Evolutionary conservation across 2,329 filamentous ascomycete species (phyloP), one percentile per base, ranked within the genome.

Genomic region (Beauveria brongniartii): DNA sequence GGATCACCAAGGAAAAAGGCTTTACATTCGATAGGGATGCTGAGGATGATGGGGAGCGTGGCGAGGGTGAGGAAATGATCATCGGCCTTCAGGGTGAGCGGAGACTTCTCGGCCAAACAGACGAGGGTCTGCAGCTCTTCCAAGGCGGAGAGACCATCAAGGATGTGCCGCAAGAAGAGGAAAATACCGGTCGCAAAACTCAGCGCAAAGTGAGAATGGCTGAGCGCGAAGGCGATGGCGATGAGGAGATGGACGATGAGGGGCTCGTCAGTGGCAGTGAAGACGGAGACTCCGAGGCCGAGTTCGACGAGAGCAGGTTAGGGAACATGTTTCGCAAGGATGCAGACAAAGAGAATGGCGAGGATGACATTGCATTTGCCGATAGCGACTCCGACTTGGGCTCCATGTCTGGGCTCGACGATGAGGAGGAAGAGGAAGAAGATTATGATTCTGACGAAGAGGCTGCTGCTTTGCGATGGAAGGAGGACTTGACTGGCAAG

Each of bases 361-460:
- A 85, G 26, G 90, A 86, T 34, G 91, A 96, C 59, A 69, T 97
- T 61, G 91, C 87, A 1, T 99, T 97, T 77, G 94, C 94, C 16
- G 94, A 99, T 69, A 96, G 91, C 69, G 95, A 99, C 73, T 99
- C 94, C 0, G 95, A 99, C 71, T 81, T 99, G 5, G 94, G 94
- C 7, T 96, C 93, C 3, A 75, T 97, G 64, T 96, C 91, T 9
- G 78, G 75, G 1, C 76, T 77, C 6, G 81, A 82, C 2, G 77
- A 78, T 1, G 76, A 77, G 3, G 77, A 77, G 3, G 76, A 75
- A 0, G 78, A 75, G 4, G 77, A 76, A 4, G 77, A 76, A n/a
- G 82, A 84, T n/a, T 71, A 74, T 52, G 72, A 76, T 56, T 82
- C 79, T 2, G 83, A 83, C 20, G 89, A 90, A 57, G 91, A 93